phyloP scores from a whole-genome alignment of 2,329 filamentous ascomycete genomes.

The Ceratocystis eucalypticola region DNA sequence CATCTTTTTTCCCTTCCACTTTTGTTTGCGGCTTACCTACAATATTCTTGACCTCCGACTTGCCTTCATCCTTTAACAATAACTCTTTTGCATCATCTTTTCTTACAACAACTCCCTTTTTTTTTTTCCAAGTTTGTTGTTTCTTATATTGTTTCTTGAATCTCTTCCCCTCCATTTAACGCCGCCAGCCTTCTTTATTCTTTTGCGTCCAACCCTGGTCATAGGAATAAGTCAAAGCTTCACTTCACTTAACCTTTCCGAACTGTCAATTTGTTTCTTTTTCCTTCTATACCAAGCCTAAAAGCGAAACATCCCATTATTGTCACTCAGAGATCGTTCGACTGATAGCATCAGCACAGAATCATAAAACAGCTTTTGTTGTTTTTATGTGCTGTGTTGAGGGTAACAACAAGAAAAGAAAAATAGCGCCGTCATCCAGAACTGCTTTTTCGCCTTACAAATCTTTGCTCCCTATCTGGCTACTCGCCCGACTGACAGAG shows the following conservation, averaged over 20 bases:
- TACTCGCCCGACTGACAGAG: background rate
- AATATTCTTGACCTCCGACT: background rate
- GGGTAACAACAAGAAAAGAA: too few species aligned
- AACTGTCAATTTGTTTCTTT: conserved; percentile 4
- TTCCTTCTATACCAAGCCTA: conserved; percentile 1
- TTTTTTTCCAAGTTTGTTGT: background rate
- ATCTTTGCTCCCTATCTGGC: background rate
- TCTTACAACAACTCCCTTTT: background rate
- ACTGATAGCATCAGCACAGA: background rate
- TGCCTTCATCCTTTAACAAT: conserved; percentile 2
- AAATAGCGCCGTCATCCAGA: background rate
- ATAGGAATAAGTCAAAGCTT: conserved; percentile 9
- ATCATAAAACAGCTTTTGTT: conserved; percentile 7
- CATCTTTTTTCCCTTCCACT: background rate
- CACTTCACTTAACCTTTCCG: conserved; percentile 1
- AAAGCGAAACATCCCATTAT: background rate
- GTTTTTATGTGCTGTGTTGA: conserved; percentile 7
- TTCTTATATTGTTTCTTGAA: background rate
- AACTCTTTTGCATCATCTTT: background rate
- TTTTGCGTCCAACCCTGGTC: conserved; percentile 3
- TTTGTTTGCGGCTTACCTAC: background rate
- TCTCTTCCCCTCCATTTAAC: conserved; percentile 1
- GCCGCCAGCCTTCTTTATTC: background rate
- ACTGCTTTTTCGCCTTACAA: background rate
- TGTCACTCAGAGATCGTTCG: background rate